A percentile compares a stretch with the other conserved stretches of the same genome.
These are phyloP conservation scores for Aegilops umbellulata DNA, from an alignment of 176 grass and related monocot species.

Conservation along the genomic window DNA sequence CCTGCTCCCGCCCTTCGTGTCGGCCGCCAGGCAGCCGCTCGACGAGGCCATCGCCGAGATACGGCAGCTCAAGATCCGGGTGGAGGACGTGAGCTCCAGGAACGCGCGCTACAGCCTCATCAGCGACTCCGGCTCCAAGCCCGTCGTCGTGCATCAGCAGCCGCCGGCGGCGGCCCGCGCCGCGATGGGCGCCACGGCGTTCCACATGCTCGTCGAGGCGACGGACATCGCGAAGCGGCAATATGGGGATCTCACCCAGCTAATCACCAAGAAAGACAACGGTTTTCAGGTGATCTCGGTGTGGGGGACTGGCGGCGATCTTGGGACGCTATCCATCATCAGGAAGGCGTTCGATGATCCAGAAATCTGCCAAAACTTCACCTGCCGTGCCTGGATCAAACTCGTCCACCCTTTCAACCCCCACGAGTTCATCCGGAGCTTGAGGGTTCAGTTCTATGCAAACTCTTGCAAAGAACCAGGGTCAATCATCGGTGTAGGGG, in stretches of 20 bases:
- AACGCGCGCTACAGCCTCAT: slow-evolving; percentile 5
- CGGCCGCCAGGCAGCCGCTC: background rate
- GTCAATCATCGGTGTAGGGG: background rate
- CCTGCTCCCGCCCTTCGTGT: background rate
- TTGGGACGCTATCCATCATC: slow-evolving; percentile 1
- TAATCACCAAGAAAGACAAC: background rate
- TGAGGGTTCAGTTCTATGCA: background rate
- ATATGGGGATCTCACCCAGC: background rate
- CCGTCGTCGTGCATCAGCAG: background rate
- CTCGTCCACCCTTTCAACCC: background rate
- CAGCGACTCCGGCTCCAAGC: background rate
- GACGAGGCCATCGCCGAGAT: background rate
- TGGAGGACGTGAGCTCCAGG: slow-evolving; percentile 19
- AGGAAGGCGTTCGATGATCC: background rate
- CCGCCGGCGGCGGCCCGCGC: background rate
- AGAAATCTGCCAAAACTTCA: background rate
- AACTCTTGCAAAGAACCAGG: background rate
- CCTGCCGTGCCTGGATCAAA: slow-evolving; percentile 10
- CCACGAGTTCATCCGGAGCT: background rate
- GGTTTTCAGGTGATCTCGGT: background rate
- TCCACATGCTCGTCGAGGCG: background rate
- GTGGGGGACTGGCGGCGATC: background rate
- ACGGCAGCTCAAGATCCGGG: slow-evolving; percentile 7
- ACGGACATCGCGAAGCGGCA: background rate
- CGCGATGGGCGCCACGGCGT: background rate